These are phyloP conservation scores for Solanum sejunctum DNA, from an alignment of 257 asterid genomes.

Conservation along the genomic window DNA sequence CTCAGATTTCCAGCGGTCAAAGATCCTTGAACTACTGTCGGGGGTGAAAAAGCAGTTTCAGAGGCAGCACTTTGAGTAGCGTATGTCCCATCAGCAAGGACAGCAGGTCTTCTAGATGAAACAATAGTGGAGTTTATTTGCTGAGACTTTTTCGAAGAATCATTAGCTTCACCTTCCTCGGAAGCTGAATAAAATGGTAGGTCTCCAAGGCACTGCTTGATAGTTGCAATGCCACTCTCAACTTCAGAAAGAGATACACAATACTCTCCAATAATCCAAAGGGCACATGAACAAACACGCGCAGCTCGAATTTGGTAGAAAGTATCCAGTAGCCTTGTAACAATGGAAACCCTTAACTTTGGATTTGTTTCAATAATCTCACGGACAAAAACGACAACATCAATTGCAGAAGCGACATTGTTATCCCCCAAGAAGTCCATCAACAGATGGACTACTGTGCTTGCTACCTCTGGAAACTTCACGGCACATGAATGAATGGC, in stretches of 20 bases:
- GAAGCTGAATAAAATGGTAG: slow-evolving; percentile 70
- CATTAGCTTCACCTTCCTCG: slow-evolving; percentile 70
- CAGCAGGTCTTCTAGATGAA: slow-evolving; percentile 89
- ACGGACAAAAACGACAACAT: slow-evolving; percentile 74
- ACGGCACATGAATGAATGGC: slow-evolving; percentile 94
- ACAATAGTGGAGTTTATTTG: slow-evolving; percentile 63
- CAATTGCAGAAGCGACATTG: slow-evolving; percentile 87
- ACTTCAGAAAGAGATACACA: slow-evolving; percentile 81
- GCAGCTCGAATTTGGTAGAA: slow-evolving; percentile 92
- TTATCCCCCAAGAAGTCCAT: slow-evolving; percentile 98
- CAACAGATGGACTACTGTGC: slow-evolving; percentile 87
- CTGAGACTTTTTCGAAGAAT: slow-evolving; percentile 63
- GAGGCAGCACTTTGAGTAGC: slow-evolving; percentile 99
- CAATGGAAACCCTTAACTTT: slow-evolving; percentile 77
- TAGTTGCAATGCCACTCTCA: slow-evolving; percentile 73
- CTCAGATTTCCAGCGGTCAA: slow-evolving; percentile 60
- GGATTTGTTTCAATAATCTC: slow-evolving; percentile 94
- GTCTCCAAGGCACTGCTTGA: slow-evolving; percentile 93
- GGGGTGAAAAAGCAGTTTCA: slow-evolving; percentile 77
- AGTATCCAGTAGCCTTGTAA: slow-evolving; percentile 74
- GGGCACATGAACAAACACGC: slow-evolving; percentile 86
- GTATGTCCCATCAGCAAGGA: slow-evolving; percentile 95
- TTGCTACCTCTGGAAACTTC: slow-evolving; percentile 93
- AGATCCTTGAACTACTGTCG: slow-evolving; percentile 70
- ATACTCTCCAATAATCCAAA: slow-evolving; percentile 94